Evolutionary conservation across 2,329 filamentous ascomycete species (phyloP).

Genomic region (Xylaria sp.): DNA sequence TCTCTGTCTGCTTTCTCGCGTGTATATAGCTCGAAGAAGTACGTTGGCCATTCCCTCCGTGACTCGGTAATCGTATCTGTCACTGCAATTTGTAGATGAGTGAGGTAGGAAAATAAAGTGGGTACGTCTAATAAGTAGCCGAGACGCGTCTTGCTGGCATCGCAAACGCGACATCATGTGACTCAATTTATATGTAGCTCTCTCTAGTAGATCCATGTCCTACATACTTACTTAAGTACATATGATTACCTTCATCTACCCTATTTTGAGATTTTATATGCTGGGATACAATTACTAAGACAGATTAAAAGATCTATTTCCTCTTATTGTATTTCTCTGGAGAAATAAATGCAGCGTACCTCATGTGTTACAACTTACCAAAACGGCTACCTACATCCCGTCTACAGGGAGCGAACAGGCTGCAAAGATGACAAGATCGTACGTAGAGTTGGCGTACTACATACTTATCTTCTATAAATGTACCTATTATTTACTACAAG

Average conservation of each 20-base stretch:
- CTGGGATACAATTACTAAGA: too few species aligned
- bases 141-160: slow-evolving; percentile 22
- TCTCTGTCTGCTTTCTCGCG: background rate
- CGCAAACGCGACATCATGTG: slow-evolving; percentile 34
- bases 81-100: background rate
- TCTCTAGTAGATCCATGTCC: background rate
- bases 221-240: background rate
- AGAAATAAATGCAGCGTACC: too few species aligned
- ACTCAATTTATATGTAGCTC: background rate
- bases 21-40: background rate
- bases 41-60: background rate
- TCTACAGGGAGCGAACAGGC: too few species aligned
- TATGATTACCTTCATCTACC: background rate
- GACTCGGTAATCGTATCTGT: background rate
- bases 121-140: background rate
- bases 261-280: too few species aligned
- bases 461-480: too few species aligned
- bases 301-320: too few species aligned
- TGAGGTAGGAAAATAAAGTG: background rate
- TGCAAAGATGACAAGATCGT: too few species aligned
- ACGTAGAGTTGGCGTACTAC: too few species aligned
- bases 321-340: too few species aligned
- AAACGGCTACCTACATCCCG: too few species aligned
- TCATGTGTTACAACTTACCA: background rate
- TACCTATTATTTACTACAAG: too few species aligned